Evolutionary conservation across 176 grass and related monocot species (phyloP).

Genomic region (Aechmea fasciata): DNA sequence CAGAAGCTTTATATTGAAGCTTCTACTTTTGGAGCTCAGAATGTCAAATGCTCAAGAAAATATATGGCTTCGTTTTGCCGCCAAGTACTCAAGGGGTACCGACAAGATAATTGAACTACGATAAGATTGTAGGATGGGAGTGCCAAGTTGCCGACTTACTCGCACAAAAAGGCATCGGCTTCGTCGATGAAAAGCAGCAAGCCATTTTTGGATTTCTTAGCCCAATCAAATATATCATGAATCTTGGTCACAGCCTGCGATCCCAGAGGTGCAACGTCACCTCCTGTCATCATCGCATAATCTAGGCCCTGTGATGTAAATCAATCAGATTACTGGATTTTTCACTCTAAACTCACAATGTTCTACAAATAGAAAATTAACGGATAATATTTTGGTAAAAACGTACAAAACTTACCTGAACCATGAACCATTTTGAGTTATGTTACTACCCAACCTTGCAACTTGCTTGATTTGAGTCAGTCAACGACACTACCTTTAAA

Average conservation of each 20-base stretch:
- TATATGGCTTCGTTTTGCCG: too few species aligned
- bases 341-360: too few species aligned
- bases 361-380: too few species aligned
- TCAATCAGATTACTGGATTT: neutral
- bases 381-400: too few species aligned
- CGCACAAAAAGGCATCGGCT: slow-evolving; percentile 93
- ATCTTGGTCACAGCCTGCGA: slow-evolving; percentile 91
- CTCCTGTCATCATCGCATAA: slow-evolving; percentile 98
- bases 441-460: too few species aligned
- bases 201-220: slow-evolving; percentile 79
- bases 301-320: slow-evolving; percentile 52
- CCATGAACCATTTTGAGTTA: too few species aligned
- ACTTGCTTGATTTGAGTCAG: too few species aligned
- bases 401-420: too few species aligned
- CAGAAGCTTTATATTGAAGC: too few species aligned
- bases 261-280: slow-evolving; percentile 81
- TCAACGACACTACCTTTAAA: too few species aligned
- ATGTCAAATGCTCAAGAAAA: too few species aligned
- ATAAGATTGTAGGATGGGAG: neutral
- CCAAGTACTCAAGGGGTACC: neutral
- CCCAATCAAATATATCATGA: slow-evolving; percentile 97
- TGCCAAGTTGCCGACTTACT: slow-evolving; percentile 49
- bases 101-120: slow-evolving; percentile 2
- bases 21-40: too few species aligned
- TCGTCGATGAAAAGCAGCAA: slow-evolving; percentile 95